These are phyloP conservation scores for Malassezia pachydermatis DNA, from an alignment of 1,284 basidiomycete genomes.

Conservation along the genomic window DNA sequence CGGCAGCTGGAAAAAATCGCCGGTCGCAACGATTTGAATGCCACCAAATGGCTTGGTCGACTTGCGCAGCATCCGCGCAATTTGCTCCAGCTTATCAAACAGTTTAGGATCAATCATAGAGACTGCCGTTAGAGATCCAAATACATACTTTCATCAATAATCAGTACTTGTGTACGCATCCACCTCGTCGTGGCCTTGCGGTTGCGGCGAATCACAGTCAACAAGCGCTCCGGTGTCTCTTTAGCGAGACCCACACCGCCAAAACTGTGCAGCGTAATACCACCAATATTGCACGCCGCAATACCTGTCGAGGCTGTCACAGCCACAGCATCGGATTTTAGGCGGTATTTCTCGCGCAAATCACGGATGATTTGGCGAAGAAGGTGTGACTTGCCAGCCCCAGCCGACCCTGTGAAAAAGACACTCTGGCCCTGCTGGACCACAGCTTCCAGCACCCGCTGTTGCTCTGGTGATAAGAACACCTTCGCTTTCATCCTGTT, in stretches of 20 bases:
- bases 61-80: conserved; percentile 60
- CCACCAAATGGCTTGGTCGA: conserved; percentile 69
- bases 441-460: conserved; percentile 36
- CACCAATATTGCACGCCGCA: conserved; percentile 83
- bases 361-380: conserved; percentile 74
- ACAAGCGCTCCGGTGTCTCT: conserved; percentile 59
- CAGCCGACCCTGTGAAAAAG: conserved; percentile 94
- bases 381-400: conserved; percentile 87
- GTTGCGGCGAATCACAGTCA: conserved; percentile 60
- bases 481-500: conserved; percentile 11
- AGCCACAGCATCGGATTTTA: conserved; percentile 57
- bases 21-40: conserved; percentile 82
- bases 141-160: conserved; percentile 97
- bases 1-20: conserved; percentile 94
- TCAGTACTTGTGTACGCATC: conserved; percentile 66
- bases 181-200: conserved; percentile 61
- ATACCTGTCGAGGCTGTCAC: conserved; percentile 85
- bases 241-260: conserved; percentile 74
- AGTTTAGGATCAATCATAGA: conserved; percentile 93
- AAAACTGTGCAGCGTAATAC: conserved; percentile 85
- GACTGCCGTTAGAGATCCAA: conserved; percentile 15
- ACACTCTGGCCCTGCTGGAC: conserved; percentile 55
- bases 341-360: conserved; percentile 53
- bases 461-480: conserved; percentile 38
- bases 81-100: conserved; percentile 73